These are phyloP conservation scores for Ceratocystis destructans DNA, from an alignment of 2,329 filamentous ascomycete genomes.

Conservation along the genomic window DNA sequence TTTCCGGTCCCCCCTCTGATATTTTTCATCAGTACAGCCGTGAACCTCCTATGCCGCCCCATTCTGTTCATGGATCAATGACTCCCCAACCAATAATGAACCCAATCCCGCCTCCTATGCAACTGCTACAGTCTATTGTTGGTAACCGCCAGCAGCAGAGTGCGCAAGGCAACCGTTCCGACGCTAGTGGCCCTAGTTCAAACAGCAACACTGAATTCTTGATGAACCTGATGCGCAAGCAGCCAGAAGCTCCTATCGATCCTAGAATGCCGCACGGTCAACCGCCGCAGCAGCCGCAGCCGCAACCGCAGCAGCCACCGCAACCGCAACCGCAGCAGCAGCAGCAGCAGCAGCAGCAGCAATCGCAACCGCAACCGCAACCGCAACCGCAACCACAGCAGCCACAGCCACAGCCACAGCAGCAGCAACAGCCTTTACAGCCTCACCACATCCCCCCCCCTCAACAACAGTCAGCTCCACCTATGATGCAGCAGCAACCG, in stretches of 20 bases:
- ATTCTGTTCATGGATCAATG: slow-evolving; percentile 37
- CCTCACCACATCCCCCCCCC: slow-evolving; percentile 12
- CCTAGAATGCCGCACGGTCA: slow-evolving; percentile 37
- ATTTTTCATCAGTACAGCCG: slow-evolving; percentile 22
- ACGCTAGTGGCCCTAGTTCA: slow-evolving; percentile 15
- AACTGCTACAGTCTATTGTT: slow-evolving; percentile 47
- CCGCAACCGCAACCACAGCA: slow-evolving; percentile 25
- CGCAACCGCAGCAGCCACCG: slow-evolving; percentile 25
- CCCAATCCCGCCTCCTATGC: slow-evolving; percentile 38
- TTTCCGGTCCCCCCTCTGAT: slow-evolving; percentile 11
- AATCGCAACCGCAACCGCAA: slow-evolving; percentile 20
- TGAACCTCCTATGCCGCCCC: slow-evolving; percentile 26
- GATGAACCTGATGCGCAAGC: slow-evolving; percentile 60
- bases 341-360: slow-evolving; percentile 25
- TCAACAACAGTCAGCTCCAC: slow-evolving; percentile 18
- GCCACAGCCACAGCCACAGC: slow-evolving; percentile 19
- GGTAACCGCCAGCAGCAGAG: slow-evolving; percentile 28
- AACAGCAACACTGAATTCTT: slow-evolving; percentile 69
- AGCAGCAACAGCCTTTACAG: slow-evolving; percentile 24
- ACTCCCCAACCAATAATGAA: slow-evolving; percentile 36
- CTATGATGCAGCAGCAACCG: slow-evolving; percentile 19
- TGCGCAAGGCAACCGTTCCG: slow-evolving; percentile 14
- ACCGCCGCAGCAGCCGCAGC: slow-evolving; percentile 38
- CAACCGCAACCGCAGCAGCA: slow-evolving; percentile 16
- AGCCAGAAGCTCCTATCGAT: slow-evolving; percentile 36